Evolutionary conservation across 176 grass and related monocot genomes (phyloP), one percentile per base, ranked within the genome.

Genomic region (Alopecurus myosuroides): DNA sequence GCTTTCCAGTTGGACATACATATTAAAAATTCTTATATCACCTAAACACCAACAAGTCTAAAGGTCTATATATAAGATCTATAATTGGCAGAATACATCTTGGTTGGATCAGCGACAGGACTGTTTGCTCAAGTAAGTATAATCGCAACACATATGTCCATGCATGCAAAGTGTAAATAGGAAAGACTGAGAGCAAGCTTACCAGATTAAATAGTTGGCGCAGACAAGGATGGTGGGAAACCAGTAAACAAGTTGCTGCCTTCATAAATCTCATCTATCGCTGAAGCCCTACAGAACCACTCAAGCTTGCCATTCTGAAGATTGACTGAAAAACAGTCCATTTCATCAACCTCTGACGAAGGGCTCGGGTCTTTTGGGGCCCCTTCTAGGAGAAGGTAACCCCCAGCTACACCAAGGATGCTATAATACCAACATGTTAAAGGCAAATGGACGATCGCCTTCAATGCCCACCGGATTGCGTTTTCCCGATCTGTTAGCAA

Each of bases 311-410:
- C 41, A 68, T 52, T 78, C 52, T 25, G 26, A 0, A 78, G 35
- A 78, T 78, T 19, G 6, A 78, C 12, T 4, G 34, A 41, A 37
- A 55, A 50, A 25, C 26, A 12, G n/a, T 48, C 12, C 8, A 15
- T 0, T 1, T 29, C 26, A 30, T 42, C n/a, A 41, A 2, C 17
- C 3, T 8, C 52, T 7, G 20, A 13, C 29, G 20, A 9, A 66
- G 7, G 31, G 31, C 1, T 18, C 35, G 62, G 1, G 1, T 0
- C 40, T n/a, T 15, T 18, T 64, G 6, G 26, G 76, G 50, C 5
- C 40, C 84, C 84, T 63, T 80, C 52, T 51, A 86, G 40, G 3
- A 86, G 40, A 10, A 86, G 74, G n/a, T 63, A 80, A 51, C 84
- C 84, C 13, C 84, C 84, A 0, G 67, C 53, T 31, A 73, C 42